phyloP scores from a whole-genome alignment of 768 basidiomycete genomes.

The Lactarius hengduanensis region DNA sequence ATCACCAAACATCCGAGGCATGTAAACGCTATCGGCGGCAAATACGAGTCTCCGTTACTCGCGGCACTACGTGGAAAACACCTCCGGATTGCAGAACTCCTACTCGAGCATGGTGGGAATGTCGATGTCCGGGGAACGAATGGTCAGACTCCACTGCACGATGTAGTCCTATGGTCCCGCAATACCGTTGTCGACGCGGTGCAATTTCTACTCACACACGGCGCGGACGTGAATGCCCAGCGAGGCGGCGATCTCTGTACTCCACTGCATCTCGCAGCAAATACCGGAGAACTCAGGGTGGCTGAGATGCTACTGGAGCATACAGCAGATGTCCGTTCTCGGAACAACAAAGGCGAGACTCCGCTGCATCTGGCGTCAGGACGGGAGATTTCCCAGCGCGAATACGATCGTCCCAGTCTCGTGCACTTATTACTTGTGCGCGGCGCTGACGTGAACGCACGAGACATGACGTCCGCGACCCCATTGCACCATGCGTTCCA shows the following conservation, averaged over 20 bases:
- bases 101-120: background rate
- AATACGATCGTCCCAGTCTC: background rate
- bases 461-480: background rate
- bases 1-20: background rate
- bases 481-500: background rate
- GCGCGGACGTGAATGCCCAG: background rate
- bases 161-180: background rate
- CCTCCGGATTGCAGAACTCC: background rate
- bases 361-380: background rate
- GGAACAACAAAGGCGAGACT: background rate
- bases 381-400: background rate
- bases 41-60: background rate
- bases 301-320: background rate
- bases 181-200: background rate
- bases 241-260: background rate
- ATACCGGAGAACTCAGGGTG: background rate
- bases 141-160: background rate
- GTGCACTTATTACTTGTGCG: background rate
- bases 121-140: background rate
- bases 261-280: background rate
- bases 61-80: background rate
- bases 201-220: background rate
- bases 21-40: background rate
- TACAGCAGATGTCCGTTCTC: background rate
- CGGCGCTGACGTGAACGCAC: background rate